These are phyloP conservation scores for Penicillium fimorum DNA, from an alignment of 495 filamentous ascomycete species.

Conservation along the genomic window DNA sequence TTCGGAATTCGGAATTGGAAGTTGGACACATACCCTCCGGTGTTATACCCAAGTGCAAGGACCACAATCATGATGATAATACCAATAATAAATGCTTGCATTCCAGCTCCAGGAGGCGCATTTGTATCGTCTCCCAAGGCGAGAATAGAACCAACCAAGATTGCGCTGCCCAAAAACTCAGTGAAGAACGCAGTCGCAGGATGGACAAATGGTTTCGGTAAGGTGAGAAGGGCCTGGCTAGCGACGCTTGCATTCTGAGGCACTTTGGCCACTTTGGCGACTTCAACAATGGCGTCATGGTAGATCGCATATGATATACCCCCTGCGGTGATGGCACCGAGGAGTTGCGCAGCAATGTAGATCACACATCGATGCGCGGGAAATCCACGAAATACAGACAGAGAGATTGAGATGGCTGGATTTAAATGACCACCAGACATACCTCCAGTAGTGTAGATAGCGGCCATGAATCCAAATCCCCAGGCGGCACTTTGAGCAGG, in stretches of 20 bases:
- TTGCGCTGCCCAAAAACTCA: conserved; percentile 23
- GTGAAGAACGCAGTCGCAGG: conserved; percentile 43
- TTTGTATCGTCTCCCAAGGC: conserved; percentile 28
- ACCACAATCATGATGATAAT: conserved; percentile 13
- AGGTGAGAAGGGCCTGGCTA: conserved; percentile 40
- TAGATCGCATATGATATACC: conserved; percentile 49
- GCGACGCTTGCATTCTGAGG: conserved; percentile 27
- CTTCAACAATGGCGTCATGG: conserved; percentile 36
- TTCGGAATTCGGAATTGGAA: background rate
- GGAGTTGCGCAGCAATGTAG: conserved; percentile 47
- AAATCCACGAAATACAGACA: conserved; percentile 54
- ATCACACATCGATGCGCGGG: conserved; percentile 46
- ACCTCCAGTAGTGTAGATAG: conserved; percentile 53
- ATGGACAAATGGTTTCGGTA: conserved; percentile 50
- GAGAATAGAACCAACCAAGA: conserved; percentile 22
- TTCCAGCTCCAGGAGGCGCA: conserved; percentile 25
- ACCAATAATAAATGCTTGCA: conserved; percentile 27
- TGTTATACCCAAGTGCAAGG: conserved; percentile 23
- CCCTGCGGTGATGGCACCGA: conserved; percentile 47
- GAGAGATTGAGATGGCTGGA: conserved; percentile 54
- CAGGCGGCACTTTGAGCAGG: conserved; percentile 25
- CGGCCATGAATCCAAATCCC: conserved; percentile 49
- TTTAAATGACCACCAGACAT: conserved; percentile 57
- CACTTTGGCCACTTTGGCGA: conserved; percentile 19
- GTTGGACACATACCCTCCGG: conserved; percentile 21